Percentiles rank a stretch among this genome's conserved stretches.
Evolutionary conservation across 371 early-diverging fungal species (phyloP).

Genomic region (Syncephalastrum racemosum): DNA sequence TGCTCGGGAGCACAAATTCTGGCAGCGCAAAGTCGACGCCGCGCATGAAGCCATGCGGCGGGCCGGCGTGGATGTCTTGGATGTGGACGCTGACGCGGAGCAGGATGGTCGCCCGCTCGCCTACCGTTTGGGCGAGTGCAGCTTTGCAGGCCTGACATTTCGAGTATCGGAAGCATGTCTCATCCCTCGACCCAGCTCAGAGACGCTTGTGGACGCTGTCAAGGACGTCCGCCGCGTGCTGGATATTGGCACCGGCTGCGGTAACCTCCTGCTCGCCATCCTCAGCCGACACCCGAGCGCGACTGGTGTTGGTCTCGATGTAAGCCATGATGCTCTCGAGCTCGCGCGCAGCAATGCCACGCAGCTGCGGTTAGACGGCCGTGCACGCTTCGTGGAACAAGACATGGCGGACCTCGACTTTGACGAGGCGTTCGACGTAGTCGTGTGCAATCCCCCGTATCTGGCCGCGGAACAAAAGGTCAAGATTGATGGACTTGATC

Average conservation of each 20-base stretch:
- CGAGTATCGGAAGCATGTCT: conserved; percentile 64
- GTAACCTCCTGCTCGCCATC: conserved; percentile 66
- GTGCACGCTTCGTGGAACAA: conserved; percentile 32
- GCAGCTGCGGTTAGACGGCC: conserved; percentile 26
- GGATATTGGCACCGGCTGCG: conserved; percentile 80
- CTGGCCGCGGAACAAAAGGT: conserved; percentile 44
- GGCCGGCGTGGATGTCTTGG: conserved; percentile 21
- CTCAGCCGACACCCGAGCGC: conserved; percentile 29
- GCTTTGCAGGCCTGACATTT: conserved; percentile 59
- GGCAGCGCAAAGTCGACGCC: conserved; percentile 41
- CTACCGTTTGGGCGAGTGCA: conserved; percentile 59
- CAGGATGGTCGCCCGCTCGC: conserved; percentile 48
- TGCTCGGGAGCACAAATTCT: conserved; percentile 62
- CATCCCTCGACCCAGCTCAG: conserved; percentile 72
- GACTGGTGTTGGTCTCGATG: conserved; percentile 65
- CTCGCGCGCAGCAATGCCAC: conserved; percentile 53
- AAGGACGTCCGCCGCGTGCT: conserved; percentile 37
- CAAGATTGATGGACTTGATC: conserved; percentile 24
- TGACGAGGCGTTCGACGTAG: conserved; percentile 48
- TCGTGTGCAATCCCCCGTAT: conserved; percentile 81
- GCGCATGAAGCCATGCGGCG: conserved; percentile 48
- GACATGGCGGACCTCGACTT: conserved; percentile 44
- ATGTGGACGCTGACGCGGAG: not conserved
- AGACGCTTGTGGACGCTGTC: conserved; percentile 59
- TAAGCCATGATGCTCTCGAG: conserved; percentile 57